A percentile compares a stretch with the other conserved stretches of the same genome.
phyloP scores from a whole-genome alignment of 2,329 filamentous ascomycete species.

The Tolypocladium capitatum region DNA sequence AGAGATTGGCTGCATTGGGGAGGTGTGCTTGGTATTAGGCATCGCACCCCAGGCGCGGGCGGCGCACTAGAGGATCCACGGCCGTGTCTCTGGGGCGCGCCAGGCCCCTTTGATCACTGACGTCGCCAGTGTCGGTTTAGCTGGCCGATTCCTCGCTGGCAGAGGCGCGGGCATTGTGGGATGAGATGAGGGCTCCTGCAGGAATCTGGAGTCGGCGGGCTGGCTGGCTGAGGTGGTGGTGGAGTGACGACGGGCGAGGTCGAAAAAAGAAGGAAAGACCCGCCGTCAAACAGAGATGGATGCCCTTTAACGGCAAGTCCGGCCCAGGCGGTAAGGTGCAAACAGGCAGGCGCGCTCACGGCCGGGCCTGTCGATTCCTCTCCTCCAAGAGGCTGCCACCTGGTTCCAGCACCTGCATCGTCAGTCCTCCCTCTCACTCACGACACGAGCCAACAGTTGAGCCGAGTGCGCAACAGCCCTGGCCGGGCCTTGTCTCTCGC shows the following conservation, averaged over 20 bases:
- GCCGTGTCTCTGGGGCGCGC: slow-evolving; percentile 1
- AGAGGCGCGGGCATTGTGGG: neutral
- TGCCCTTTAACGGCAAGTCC: neutral
- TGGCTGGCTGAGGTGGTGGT: neutral
- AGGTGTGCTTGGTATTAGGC: neutral
- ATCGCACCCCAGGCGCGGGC: neutral
- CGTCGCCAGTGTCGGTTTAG: neutral
- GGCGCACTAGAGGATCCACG: neutral
- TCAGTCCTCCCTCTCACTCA: neutral
- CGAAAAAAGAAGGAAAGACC: neutral
- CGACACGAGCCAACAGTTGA: neutral
- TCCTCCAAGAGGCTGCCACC: neutral
- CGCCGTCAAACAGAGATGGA: neutral
- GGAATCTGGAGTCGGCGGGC: neutral
- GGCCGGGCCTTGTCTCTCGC: neutral
- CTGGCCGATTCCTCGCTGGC: neutral
- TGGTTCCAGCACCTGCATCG: neutral
- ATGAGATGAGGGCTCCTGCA: neutral
- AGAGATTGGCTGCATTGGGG: neutral
- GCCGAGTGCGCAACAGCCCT: neutral
- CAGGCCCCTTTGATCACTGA: neutral
- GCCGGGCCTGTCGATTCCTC: neutral
- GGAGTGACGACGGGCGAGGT: neutral
- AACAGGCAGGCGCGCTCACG: neutral
- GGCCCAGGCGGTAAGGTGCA: neutral